Base-by-base conservation (phyloP, 75 land plant genomes). In the Selaginella moellendorffii region DNA sequence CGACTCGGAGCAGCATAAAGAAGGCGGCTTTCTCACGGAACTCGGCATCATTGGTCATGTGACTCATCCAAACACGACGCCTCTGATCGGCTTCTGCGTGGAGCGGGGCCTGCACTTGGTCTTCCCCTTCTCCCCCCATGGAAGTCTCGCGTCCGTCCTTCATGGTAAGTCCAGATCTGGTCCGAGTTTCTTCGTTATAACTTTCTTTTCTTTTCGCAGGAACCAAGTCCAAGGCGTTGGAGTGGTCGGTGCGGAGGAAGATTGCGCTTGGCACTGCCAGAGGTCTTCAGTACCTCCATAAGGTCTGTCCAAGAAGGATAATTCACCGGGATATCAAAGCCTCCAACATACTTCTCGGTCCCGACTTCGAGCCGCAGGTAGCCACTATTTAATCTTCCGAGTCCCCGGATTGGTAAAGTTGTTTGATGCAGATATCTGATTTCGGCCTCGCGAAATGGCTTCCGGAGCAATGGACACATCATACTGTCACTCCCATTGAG, bases 1-100 rank as follows among this genome's bases (percentile, higher is more conserved):
- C 12, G 63, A 77, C 26, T 74, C 80, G 1, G 88, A 85, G 23
- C 87, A 82, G 52, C 79, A 80, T 69, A 82, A 76, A 66, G 93
- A 87, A 67, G 78, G 75, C 54, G 92, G 84, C 27, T 90, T 90
- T 54, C 59, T 90, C 54, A 82, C 83, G 14, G 97, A 90, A 66
- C 70, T 90, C 30, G 97, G 97, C 25, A 87, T 86, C 22, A 68
- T 90, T 0, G 83, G 93, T 10, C 97, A 90, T 54, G 85, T 84
- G 1, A 59, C 54, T 1, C 97, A 90, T 66, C 93, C 88, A 27
- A 90, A 90, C 65, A 76, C 81, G 0, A 73, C 80, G 0, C 25
- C 80, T 5, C 70, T 90, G 0, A 21, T 87, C 0, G 97, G 97
- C 0, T 88, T 81, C 67, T 90, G 97, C 69, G 71, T 90, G 52